Evolutionary conservation across 1,284 basidiomycete species (phyloP).

Genomic region (Flammula alnicola): DNA sequence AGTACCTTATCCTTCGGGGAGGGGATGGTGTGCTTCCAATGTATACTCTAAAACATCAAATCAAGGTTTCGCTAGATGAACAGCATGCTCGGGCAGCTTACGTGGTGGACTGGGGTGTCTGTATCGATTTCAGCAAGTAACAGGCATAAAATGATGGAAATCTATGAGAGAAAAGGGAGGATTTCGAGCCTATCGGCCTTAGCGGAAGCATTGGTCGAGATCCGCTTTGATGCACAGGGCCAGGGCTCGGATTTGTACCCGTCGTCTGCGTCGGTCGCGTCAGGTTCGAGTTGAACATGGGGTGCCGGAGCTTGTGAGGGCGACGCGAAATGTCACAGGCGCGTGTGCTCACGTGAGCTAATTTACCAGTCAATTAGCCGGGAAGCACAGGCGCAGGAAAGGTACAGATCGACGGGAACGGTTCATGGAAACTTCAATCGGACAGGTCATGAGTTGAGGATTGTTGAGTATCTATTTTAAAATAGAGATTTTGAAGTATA

Average conservation of each 20-base stretch:
- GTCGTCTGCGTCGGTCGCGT: too few species aligned
- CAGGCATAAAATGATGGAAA: conserved; percentile 88
- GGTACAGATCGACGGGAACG: too few species aligned
- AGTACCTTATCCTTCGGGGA: conserved; percentile 56
- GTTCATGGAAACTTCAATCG: too few species aligned
- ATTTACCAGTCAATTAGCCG: too few species aligned
- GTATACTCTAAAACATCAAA: conserved; percentile 54
- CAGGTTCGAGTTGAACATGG: too few species aligned
- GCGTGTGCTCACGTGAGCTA: conserved; percentile 23
- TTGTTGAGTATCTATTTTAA: too few species aligned
- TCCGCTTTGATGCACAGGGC: background rate
- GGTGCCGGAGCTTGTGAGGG: too few species aligned
- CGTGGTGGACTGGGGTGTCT: conserved; percentile 60
- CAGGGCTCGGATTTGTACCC: conserved; percentile 1
- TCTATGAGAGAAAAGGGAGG: conserved; percentile 55
- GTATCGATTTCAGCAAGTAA: conserved; percentile 79
- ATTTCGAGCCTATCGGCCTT: conserved; percentile 32
- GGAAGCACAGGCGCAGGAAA: too few species aligned
- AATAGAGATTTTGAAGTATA: too few species aligned
- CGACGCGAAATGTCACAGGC: conserved; percentile 25
- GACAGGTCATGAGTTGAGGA: too few species aligned
- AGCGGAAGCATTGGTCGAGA: conserved; percentile 18
- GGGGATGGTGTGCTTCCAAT: conserved; percentile 87
- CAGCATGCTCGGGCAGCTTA: conserved; percentile 37
- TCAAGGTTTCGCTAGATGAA: conserved; percentile 7